Base-by-base conservation (phyloP, 176 grass and related monocot species). In the Oryza meridionalis region DNA sequence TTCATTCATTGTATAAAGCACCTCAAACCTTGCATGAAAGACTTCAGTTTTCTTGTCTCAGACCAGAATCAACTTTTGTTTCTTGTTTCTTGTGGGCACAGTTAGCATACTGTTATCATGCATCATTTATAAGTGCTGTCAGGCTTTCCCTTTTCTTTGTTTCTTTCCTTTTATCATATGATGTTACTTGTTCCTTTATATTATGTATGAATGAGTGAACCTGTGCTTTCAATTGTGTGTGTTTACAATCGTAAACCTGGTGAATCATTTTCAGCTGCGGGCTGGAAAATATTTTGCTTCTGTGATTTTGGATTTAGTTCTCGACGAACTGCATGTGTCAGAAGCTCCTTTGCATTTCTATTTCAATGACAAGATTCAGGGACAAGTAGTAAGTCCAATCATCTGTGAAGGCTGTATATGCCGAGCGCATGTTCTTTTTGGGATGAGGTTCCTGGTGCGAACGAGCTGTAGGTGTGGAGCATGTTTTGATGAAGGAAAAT, bases 341-440 rank as follows among this genome's bases (percentile, higher is more conserved):
- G 80, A 82, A 82, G 40, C 37, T 9, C 4, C 9, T 73, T 73
- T 19, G 26, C 69, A 59, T 72, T 82, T 46, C 11, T 7, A 25
- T 46, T 63, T 64, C 42, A 14, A 82, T 26, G 17, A 26, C 15
- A 38, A 73, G 50, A 82, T 70, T 11, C 13, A 73, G 38, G 43
- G 40, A 31, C 32, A 72, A 9, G 69, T 32, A 31, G 50, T 46
- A 59, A 64, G 43, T 42, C 53, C 69, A 73, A 62, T 43, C 38
- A 64, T 3, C 16, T 82, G 80, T 24, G 25, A 37, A 32, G 69
- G 73, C 44, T 82, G 69, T 33, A 73, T 64, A 61, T 82, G 80
- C 33, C 80, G 47, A 72, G 53, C 14, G 25, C 80, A 82, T 82
- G 17, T 72, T 61, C 67, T 82, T 82, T 82, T 82, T 72, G 80